A percentile compares a stretch with the other conserved stretches of the same genome.
phyloP scores from a whole-genome alignment of 2,329 filamentous ascomycete genomes.

The Colletotrichum sp. region DNA sequence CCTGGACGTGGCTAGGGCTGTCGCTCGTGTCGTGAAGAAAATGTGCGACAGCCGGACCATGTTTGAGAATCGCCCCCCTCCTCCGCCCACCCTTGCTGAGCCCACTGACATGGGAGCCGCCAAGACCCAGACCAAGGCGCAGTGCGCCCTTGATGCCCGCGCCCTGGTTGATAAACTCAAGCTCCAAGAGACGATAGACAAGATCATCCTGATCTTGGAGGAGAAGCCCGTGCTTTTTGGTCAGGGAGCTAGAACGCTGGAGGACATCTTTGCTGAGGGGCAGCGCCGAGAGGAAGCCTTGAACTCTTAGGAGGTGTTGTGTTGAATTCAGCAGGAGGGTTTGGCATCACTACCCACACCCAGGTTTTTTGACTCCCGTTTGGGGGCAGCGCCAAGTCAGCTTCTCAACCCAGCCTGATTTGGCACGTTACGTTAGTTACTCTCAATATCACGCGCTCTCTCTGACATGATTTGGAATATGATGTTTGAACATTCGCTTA shows the following conservation, averaged over 20 bases:
- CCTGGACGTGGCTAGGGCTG: neutral
- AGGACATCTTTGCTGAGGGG: neutral
- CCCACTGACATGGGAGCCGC: neutral
- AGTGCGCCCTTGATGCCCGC: neutral
- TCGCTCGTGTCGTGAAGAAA: neutral
- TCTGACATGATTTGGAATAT: neutral
- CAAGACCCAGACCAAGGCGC: neutral
- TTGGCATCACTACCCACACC: rapidly evolving
- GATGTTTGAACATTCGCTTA: neutral
- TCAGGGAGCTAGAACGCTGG: neutral
- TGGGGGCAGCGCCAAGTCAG: neutral
- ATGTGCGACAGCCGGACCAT: neutral
- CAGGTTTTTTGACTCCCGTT: neutral
- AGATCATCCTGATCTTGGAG: neutral
- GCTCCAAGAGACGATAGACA: neutral
- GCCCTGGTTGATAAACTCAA: neutral
- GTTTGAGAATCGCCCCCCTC: neutral
- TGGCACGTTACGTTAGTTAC: neutral
- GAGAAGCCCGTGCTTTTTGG: neutral
- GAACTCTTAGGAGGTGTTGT: neutral
- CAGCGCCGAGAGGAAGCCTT: neutral
- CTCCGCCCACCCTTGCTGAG: neutral
- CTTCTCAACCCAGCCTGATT: neutral
- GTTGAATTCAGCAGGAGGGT: neutral
- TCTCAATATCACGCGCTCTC: neutral